Percentiles rank a stretch among this genome's conserved stretches.
phyloP scores from a whole-genome alignment of 768 basidiomycete species.

The Boletus vinaceobasis region DNA sequence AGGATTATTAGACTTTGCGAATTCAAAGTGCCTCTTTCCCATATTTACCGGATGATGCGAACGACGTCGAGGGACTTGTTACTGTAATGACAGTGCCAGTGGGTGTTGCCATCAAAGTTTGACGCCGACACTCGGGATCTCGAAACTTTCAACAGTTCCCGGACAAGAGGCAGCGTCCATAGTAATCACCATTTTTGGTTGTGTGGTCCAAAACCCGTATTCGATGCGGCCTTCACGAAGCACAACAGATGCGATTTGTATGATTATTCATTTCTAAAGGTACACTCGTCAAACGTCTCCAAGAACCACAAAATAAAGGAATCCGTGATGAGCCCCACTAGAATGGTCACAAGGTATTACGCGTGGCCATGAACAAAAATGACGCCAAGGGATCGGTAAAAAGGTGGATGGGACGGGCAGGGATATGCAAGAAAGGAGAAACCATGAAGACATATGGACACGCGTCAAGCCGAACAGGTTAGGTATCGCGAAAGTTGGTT shows the following conservation, averaged over 20 bases:
- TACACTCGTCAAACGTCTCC: conserved; percentile 25
- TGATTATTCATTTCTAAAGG: conserved; percentile 20
- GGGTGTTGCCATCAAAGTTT: conserved; percentile 16
- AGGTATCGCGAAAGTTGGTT: conserved; percentile 17
- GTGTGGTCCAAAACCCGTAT: too few relatives aligned
- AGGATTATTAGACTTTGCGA: background rate
- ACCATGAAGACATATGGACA: conserved; percentile 7
- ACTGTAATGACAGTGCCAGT: background rate
- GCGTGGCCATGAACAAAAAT: background rate
- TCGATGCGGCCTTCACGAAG: too few relatives aligned
- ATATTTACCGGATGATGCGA: conserved; percentile 12
- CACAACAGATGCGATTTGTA: background rate
- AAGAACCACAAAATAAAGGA: conserved; percentile 9
- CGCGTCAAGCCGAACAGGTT: background rate
- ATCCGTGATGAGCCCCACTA: conserved; percentile 10
- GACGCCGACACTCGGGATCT: conserved; percentile 19
- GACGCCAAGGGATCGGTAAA: background rate
- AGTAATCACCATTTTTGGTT: too few relatives aligned
- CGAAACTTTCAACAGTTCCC: conserved; percentile 17
- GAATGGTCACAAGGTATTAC: conserved; percentile 7
- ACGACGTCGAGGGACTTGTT: conserved; percentile 1
- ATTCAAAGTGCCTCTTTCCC: conserved; percentile 19
- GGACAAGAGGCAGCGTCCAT: background rate
- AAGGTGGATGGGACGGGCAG: background rate
- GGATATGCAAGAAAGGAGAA: conserved; percentile 25